A percentile compares a stretch with the other conserved stretches of the same genome.
phyloP scores from a whole-genome alignment of 1,139 yeast species.

The Taphrina flavorubra region DNA sequence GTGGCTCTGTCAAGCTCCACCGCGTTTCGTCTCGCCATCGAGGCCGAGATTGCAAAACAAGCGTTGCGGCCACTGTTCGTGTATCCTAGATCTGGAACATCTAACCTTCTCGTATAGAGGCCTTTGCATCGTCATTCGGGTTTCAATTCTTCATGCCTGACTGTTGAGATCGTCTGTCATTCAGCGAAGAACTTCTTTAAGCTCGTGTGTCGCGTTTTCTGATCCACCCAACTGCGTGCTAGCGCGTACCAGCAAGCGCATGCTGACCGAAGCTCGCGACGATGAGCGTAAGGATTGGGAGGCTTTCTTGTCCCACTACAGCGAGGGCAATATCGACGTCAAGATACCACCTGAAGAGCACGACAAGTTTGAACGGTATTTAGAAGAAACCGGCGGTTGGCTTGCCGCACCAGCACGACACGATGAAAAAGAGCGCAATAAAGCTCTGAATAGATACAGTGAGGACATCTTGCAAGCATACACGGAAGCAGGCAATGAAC shows the following conservation, averaged over 20 bases:
- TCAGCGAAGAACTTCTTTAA: not conserved
- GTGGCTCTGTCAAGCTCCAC: not conserved
- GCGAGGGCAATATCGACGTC: slow-evolving; percentile 16
- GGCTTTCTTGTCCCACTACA: slow-evolving; percentile 3
- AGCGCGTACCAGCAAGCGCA: not conserved
- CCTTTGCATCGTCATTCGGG: not conserved
- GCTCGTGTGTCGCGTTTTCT: not conserved
- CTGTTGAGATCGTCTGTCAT: not conserved
- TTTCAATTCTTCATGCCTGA: not conserved
- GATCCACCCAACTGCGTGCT: not conserved
- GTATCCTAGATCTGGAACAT: too few relatives aligned
- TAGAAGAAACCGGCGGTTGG: slow-evolving; percentile 30
- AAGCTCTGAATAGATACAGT: not conserved
- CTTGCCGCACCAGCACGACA: slow-evolving; percentile 21
- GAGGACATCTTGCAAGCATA: slow-evolving; percentile 21
- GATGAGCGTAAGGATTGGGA: slow-evolving; percentile 25
- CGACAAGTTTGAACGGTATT: slow-evolving; percentile 10
- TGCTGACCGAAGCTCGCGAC: not conserved
- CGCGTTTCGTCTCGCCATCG: not conserved
- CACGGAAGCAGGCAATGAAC: slow-evolving; percentile 24
- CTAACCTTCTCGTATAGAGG: not conserved
- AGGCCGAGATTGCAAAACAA: not conserved
- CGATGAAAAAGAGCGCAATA: slow-evolving; percentile 17
- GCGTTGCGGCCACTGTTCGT: not conserved
- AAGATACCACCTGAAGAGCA: not conserved